A percentile compares a stretch with the other conserved stretches of the same genome.
phyloP scores from a whole-genome alignment of 2,329 filamentous ascomycete genomes.

The Aaosphaeria arxii region DNA sequence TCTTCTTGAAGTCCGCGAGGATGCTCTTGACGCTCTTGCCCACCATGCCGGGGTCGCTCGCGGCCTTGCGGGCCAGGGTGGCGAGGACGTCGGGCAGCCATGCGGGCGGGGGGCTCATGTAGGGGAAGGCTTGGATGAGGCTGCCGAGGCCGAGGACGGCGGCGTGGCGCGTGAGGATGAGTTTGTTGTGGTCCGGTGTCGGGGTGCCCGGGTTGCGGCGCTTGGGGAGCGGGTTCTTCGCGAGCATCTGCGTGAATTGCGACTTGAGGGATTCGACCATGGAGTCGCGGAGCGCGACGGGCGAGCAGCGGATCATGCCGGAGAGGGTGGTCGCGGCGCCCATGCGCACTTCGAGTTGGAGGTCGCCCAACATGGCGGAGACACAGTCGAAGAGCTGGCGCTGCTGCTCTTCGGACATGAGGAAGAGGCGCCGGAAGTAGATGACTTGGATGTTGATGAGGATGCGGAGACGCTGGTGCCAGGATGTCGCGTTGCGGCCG shows the following conservation, averaged over 20 bases:
- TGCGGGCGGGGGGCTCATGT: conserved; percentile 81
- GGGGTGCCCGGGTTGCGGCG: conserved; percentile 58
- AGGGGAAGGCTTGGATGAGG: conserved; percentile 92
- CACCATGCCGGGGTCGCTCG: conserved; percentile 85
- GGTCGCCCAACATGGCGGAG: conserved; percentile 89
- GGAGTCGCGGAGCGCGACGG: conserved; percentile 70
- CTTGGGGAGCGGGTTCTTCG: conserved; percentile 84
- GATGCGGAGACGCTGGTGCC: conserved; percentile 93
- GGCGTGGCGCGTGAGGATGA: conserved; percentile 80
- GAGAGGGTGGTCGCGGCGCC: conserved; percentile 90
- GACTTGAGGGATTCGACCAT: conserved; percentile 73
- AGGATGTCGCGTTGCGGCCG: conserved; percentile 77
- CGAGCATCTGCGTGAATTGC: conserved; percentile 76
- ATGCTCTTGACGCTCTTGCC: conserved; percentile 95
- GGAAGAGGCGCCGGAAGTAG: conserved; percentile 93
- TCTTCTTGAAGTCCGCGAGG: conserved; percentile 98
- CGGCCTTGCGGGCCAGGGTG: conserved; percentile 77
- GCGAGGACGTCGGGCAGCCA: conserved; percentile 96
- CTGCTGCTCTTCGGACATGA: conserved; percentile 72
- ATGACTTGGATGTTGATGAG: conserved; percentile 98
- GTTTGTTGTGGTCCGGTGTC: conserved; percentile 68
- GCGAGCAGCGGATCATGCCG: conserved; percentile 97
- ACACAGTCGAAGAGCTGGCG: conserved; percentile 84
- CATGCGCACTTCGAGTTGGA: conserved; percentile 89
- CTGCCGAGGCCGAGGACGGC: conserved; percentile 89